These are phyloP conservation scores for Eimeria zaria DNA, from an alignment of 169 alveolate species.

Conservation along the genomic window DNA sequence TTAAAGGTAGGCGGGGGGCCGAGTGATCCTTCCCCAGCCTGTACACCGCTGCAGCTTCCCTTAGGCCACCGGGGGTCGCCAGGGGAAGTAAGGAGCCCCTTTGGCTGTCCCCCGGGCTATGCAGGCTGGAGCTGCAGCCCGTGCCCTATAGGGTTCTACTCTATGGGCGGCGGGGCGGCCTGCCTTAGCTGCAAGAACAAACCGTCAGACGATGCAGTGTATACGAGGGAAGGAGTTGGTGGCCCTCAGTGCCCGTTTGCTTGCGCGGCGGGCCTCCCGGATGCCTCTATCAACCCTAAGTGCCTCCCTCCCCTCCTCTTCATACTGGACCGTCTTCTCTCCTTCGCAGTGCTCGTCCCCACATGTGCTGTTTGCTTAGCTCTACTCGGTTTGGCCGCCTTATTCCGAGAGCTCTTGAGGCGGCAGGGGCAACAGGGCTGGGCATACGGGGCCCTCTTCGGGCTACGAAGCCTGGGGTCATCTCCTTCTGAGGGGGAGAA, in stretches of 20 bases:
- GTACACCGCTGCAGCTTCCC: conserved; percentile 69
- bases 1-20: conserved; percentile 56
- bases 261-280: conserved; percentile 79
- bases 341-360: conserved; percentile 44
- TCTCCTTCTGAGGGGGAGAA: conserved; percentile 1
- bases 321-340: conserved; percentile 33
- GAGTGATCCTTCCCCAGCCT: conserved; percentile 50
- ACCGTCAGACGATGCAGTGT: conserved; percentile 38
- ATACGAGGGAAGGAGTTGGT: conserved; percentile 16
- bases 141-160: conserved; percentile 49
- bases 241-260: conserved; percentile 80
- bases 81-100: conserved; percentile 61
- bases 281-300: conserved; percentile 75
- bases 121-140: conserved; percentile 80
- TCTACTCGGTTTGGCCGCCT: conserved; percentile 30
- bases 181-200: conserved; percentile 63
- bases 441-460: conserved; percentile 52
- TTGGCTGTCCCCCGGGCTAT: conserved; percentile 76
- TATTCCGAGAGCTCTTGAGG: conserved; percentile 1
- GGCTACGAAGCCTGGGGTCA: background rate
- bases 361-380: background rate
- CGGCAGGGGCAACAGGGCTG: conserved; percentile 51
- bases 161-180: conserved; percentile 27
- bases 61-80: conserved; percentile 49
- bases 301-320: conserved; percentile 77